phyloP scores from a whole-genome alignment of 495 filamentous ascomycete species.

The Parathielavia appendiculata region DNA sequence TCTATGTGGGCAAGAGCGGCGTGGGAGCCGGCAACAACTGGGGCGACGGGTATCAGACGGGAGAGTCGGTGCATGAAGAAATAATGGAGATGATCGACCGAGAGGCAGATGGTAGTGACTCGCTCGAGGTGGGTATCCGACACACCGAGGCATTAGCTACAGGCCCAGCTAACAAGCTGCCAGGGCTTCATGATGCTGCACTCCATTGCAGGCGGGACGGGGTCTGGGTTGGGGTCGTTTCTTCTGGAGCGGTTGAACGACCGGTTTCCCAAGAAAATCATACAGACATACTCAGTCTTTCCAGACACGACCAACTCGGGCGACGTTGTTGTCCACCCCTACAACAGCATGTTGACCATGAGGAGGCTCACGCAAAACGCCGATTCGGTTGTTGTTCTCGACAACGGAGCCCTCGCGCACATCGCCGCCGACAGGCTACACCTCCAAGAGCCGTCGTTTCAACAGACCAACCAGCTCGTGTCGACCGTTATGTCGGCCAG shows the following conservation, averaged over 20 bases:
- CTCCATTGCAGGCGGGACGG: conserved; percentile 95
- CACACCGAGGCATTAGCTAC: neutral
- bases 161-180: neutral
- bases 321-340: conserved; percentile 95
- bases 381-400: conserved; percentile 95
- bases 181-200: conserved; percentile 97
- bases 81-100: conserved; percentile 99
- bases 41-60: conserved; percentile 91
- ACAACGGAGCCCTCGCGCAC: conserved; percentile 88
- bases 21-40: conserved; percentile 96
- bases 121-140: conserved; percentile 62
- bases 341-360: conserved; percentile 94
- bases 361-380: conserved; percentile 88
- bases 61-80: conserved; percentile 88
- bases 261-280: conserved; percentile 96
- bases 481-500: conserved; percentile 98
- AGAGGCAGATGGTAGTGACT: conserved; percentile 96
- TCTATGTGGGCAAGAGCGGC: conserved; percentile 87
- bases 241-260: conserved; percentile 96
- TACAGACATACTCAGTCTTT: conserved; percentile 98
- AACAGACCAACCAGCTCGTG: conserved; percentile 95
- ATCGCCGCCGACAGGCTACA: conserved; percentile 94
- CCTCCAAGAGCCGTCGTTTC: conserved; percentile 88
- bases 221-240: conserved; percentile 89
- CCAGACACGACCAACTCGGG: conserved; percentile 77